Conservation (phyloP, 2,329 filamentous ascomycete genomes). For the Beauveria scarabaeidicola region DNA sequence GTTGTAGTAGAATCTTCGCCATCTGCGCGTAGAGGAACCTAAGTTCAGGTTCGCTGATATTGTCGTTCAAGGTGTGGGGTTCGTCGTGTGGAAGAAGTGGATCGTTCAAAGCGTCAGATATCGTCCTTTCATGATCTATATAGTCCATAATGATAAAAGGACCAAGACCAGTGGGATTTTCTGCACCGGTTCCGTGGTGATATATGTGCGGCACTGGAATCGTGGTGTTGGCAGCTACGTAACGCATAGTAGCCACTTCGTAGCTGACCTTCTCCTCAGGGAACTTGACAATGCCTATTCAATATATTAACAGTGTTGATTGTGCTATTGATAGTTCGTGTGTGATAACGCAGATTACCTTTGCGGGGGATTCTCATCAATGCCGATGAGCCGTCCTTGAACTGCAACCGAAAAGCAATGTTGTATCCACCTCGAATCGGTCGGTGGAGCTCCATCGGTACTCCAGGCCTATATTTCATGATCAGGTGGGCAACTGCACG, state of each 20-base stretch:
- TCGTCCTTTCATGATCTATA: constrained; percentile 20
- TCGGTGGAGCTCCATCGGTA: background rate
- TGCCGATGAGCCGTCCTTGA: background rate
- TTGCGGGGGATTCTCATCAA: constrained; percentile 14
- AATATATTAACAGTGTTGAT: constrained; percentile 4
- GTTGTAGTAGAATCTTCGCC: constrained; percentile 33
- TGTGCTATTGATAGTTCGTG: background rate
- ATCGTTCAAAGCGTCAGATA: constrained; percentile 22
- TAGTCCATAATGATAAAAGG: constrained; percentile 32
- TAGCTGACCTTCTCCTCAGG: constrained; percentile 28
- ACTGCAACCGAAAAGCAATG: background rate
- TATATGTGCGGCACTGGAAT: constrained; percentile 27
- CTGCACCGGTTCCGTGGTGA: constrained; percentile 21
- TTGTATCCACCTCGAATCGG: background rate
- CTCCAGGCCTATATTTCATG: background rate
- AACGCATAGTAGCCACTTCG: constrained; percentile 28
- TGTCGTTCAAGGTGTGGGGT: constrained; percentile 23
- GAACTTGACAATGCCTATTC: constrained; percentile 16
- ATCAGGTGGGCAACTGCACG: background rate
- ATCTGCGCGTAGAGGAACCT: constrained; percentile 30
- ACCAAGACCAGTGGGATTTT: constrained; percentile 26
- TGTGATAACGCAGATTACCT: constrained; percentile 10
- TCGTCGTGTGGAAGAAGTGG: constrained; percentile 18
- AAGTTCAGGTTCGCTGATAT: constrained; percentile 25
- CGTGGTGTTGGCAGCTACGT: constrained; percentile 23